Conservation (phyloP, 2,329 filamentous ascomycete genomes). For the Peltaster fructicola region DNA sequence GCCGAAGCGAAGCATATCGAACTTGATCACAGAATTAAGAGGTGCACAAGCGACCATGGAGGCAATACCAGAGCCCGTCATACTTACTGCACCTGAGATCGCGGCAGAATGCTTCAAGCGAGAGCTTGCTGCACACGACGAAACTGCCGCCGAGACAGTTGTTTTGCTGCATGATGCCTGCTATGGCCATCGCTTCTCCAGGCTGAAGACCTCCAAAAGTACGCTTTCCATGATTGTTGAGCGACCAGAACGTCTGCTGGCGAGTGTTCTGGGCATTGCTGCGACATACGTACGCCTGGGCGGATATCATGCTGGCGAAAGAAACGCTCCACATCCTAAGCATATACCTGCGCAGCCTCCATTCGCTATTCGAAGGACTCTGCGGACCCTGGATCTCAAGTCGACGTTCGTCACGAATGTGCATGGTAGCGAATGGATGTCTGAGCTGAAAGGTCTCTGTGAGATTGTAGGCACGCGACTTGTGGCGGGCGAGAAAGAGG, state of each 20-base stretch:
- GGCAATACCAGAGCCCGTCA: conserved; percentile 16
- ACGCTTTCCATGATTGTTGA: conserved; percentile 73
- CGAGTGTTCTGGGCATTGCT: conserved; percentile 64
- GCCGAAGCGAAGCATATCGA: conserved; percentile 18
- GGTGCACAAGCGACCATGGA: conserved; percentile 18
- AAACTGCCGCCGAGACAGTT: conserved; percentile 41
- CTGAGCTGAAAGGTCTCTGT: conserved; percentile 74
- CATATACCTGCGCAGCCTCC: conserved; percentile 38
- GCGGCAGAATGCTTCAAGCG: conserved; percentile 43
- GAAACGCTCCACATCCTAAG: conserved; percentile 43
- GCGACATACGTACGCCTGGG: conserved; percentile 84
- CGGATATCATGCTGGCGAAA: conserved; percentile 55
- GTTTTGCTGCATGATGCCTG: conserved; percentile 86
- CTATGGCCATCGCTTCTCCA: conserved; percentile 82
- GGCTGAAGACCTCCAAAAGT: conserved; percentile 57
- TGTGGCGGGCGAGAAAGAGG: conserved; percentile 58
- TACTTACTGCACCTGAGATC: conserved; percentile 14
- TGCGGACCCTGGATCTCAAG: conserved; percentile 49
- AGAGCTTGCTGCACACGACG: conserved; percentile 40
- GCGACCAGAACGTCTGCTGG: conserved; percentile 76
- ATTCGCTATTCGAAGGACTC: conserved; percentile 77
- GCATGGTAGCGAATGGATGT: conserved; percentile 86
- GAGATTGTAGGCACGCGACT: conserved; percentile 61
- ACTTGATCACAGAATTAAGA: conserved; percentile 15
- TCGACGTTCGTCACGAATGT: conserved; percentile 74